Conservation (phyloP, 257 asterid genomes). For the Solanum sejunctum region DNA sequence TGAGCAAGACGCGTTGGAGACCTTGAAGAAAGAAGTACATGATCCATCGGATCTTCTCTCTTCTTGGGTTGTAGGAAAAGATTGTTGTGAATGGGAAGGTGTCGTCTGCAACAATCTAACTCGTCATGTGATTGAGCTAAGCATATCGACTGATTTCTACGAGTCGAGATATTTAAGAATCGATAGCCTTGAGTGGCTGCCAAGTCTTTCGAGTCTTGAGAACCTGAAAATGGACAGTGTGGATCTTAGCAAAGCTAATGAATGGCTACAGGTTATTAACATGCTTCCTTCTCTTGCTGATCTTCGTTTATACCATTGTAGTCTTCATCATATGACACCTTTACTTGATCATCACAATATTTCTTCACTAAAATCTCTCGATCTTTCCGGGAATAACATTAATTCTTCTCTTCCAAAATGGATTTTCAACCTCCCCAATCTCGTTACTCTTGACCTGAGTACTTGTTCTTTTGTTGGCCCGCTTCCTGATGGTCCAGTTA, state of each 20-base stretch:
- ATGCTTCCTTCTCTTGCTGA: neutral
- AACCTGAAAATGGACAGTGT: neutral
- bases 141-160: accelerated
- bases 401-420: neutral
- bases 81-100: neutral
- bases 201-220: neutral
- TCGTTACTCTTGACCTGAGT: slow-evolving; percentile 2
- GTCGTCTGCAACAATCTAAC: neutral
- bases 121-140: neutral
- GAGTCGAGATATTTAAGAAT: neutral
- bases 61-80: neutral
- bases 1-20: neutral
- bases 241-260: neutral
- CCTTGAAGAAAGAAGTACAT: neutral
- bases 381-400: neutral
- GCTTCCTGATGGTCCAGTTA: slow-evolving; percentile 28
- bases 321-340: neutral
- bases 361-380: neutral
- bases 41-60: neutral
- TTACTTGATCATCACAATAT: neutral
- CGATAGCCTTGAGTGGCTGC: neutral
- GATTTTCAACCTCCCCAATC: neutral
- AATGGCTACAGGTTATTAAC: neutral
- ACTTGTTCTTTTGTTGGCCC: slow-evolving; percentile 25
- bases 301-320: neutral